Evolutionary conservation across 495 filamentous ascomycete species (phyloP).

Genomic region (Penicillium tannophilum): DNA sequence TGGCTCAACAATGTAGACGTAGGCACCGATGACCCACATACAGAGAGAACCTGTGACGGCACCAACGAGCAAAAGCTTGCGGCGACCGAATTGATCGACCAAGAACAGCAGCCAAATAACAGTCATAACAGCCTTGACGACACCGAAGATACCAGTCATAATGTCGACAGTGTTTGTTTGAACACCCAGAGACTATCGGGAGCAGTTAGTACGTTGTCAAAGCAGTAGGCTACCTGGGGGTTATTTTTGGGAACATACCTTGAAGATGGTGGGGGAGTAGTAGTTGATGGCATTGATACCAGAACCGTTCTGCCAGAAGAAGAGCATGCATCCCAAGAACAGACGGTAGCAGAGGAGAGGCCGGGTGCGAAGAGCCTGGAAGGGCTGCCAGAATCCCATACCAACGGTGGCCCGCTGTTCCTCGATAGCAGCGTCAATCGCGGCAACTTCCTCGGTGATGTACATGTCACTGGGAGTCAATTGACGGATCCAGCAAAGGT

Average conservation of each 20-base stretch:
- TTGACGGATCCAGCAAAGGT: conserved; percentile 67
- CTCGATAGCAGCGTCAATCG: conserved; percentile 63
- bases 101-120: conserved; percentile 66
- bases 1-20: conserved; percentile 63
- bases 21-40: conserved; percentile 73
- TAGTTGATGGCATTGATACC: conserved; percentile 74
- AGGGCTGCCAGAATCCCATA: conserved; percentile 68
- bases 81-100: conserved; percentile 69
- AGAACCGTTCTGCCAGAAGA: conserved; percentile 67
- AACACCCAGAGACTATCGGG: conserved; percentile 49
- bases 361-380: conserved; percentile 52
- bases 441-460: conserved; percentile 66
- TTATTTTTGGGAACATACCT: too few species aligned
- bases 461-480: conserved; percentile 62
- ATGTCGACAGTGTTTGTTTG: conserved; percentile 38
- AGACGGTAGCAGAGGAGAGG: conserved; percentile 60
- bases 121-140: conserved; percentile 58
- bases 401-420: conserved; percentile 56
- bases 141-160: conserved; percentile 54
- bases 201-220: too few species aligned
- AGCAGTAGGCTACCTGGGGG: too few species aligned
- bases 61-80: conserved; percentile 69
- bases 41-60: conserved; percentile 66
- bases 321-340: conserved; percentile 66
- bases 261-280: conserved; percentile 62